Base-by-base conservation (phyloP, 768 basidiomycete species). In the Rhodotorula diobovata region DNA sequence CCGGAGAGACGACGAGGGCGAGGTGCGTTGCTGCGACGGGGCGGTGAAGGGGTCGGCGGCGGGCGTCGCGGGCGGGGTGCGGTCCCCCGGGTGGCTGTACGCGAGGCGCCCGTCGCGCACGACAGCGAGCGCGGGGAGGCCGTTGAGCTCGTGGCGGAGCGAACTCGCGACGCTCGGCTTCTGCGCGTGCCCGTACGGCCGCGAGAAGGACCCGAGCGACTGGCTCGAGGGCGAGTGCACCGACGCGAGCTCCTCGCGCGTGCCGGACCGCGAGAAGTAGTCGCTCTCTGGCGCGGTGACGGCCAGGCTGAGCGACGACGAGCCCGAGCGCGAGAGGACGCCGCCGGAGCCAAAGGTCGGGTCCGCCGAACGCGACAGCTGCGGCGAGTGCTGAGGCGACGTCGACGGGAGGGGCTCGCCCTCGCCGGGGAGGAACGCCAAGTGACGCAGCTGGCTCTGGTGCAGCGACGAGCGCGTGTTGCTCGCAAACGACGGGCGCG, bases 81-180 rank as follows among this genome's bases (percentile, higher is more conserved):
- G 12, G 6, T 18, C 57, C 25, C 37, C 23, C 28, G 35, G 11
- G 39, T n/a, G 9, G 32, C 32, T 18, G 57, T 51, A 50, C 3
- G 55, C 63, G 32, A 57, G 63, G 3, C 16, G 15, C 6, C 63
- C 56, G 35, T 58, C 56, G 3, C 46, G 64, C 8, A 66, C 35
- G 35, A 58, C 46, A 4, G 56, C 64, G 45, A 58, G 18, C 16
- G 67, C 67, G 15, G 67, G 67, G 34, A 59, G 48, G 18, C 9
- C 4, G 32, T 58, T 7, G n/a, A 70, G 35, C 53, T 70, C 72
- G 64, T 69, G 45, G 3, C 72, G 64, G 2, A 73, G 53, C 16
- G 72, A 73, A 20, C 68, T 69, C 37, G 68, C 48, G 34, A 56
- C 32, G 2, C 64, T 69, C n/a, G 67, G 43, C n/a, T 69, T 66